Evolutionary conservation across 2,329 filamentous ascomycete genomes (phyloP).

Genomic region (Hypoxylon sp.): DNA sequence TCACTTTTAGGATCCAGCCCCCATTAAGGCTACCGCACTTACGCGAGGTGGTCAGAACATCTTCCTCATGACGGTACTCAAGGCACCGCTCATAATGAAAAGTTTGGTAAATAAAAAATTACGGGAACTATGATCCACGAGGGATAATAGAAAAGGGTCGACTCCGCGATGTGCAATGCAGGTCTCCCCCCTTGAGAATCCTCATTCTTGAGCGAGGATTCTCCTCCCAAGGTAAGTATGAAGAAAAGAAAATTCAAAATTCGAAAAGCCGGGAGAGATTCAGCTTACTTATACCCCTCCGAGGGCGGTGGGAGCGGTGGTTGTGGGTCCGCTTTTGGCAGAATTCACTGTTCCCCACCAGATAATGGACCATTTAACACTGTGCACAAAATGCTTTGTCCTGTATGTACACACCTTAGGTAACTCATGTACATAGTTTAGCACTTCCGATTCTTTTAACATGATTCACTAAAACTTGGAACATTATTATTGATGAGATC

Average conservation of each 20-base stretch:
- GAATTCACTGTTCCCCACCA: too few species aligned
- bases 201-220: conserved; percentile 48
- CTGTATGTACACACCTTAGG: not conserved
- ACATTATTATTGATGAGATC: too few species aligned
- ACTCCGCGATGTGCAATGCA: conserved; percentile 70
- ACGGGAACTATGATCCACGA: conserved; percentile 50
- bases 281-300: conserved; percentile 25
- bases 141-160: conserved; percentile 54
- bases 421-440: too few species aligned
- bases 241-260: conserved; percentile 43
- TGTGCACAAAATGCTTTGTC: not conserved
- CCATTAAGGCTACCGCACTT: too few species aligned
- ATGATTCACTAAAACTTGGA: too few species aligned
- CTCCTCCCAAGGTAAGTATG: conserved; percentile 56
- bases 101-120: conserved; percentile 54
- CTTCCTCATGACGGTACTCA: conserved; percentile 54
- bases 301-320: not conserved
- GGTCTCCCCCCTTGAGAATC: conserved; percentile 55
- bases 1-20: too few species aligned
- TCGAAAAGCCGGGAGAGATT: conserved; percentile 17
- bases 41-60: too few species aligned
- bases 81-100: conserved; percentile 55
- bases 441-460: too few species aligned
- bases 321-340: too few species aligned
- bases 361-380: too few species aligned